These are phyloP conservation scores for Primulina huaijiensis DNA, from an alignment of 257 asterid genomes.

Conservation along the genomic window DNA sequence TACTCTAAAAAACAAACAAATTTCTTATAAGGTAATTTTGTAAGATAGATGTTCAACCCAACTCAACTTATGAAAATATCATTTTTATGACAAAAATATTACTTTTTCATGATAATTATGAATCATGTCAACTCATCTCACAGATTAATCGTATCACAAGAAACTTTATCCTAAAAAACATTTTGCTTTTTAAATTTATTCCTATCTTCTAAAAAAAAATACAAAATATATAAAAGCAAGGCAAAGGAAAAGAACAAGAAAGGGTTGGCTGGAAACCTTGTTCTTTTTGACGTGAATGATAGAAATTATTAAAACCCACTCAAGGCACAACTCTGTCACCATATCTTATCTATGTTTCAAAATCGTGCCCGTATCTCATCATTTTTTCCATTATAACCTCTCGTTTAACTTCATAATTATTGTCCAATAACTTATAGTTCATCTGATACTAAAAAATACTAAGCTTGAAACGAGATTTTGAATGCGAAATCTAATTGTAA, in stretches of 20 bases:
- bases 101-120: too few relatives aligned
- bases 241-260: constrained; percentile 31
- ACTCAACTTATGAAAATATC: too few relatives aligned
- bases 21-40: too few relatives aligned
- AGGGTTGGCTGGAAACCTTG: constrained; percentile 30
- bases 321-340: constrained; percentile 52
- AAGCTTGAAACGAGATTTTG: too few relatives aligned
- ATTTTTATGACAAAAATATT: too few relatives aligned
- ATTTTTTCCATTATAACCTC: constrained; percentile 34
- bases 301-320: constrained; percentile 67
- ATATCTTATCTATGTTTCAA: constrained; percentile 53
- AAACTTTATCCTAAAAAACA: too few relatives aligned
- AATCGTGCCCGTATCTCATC: constrained; percentile 39
- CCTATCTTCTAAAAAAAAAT: constrained; percentile 26
- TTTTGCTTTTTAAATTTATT: constrained; percentile 24
- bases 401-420: not conserved
- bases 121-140: too few relatives aligned
- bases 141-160: too few relatives aligned
- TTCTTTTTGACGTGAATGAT: constrained; percentile 37
- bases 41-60: too few relatives aligned
- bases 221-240: constrained; percentile 9
- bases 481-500: too few relatives aligned
- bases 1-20: constrained; percentile 8
- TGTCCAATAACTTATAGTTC: too few relatives aligned
- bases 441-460: not conserved